A percentile compares a stretch with the other conserved stretches of the same genome.
Evolutionary conservation across 2,329 filamentous ascomycete genomes (phyloP).

Genomic region (Sarocladium strictum): DNA sequence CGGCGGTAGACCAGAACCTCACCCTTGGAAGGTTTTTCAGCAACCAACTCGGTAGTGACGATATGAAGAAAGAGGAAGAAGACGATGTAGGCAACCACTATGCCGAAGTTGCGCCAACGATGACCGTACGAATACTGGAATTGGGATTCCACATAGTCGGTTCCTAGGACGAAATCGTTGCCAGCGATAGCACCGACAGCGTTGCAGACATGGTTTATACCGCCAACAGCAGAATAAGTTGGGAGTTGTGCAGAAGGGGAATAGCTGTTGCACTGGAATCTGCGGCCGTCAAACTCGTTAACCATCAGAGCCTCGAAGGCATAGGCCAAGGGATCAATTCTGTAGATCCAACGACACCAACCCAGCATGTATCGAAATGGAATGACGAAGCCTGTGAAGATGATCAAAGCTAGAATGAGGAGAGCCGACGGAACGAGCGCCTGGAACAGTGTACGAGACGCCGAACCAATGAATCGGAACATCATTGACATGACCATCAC

Average conservation of each 20-base stretch:
- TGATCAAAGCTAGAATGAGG: slow-evolving; percentile 60
- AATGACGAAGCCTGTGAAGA: slow-evolving; percentile 65
- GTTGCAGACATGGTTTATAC: slow-evolving; percentile 48
- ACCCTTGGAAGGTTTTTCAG: slow-evolving; percentile 65
- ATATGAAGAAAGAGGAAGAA: slow-evolving; percentile 59
- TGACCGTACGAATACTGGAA: slow-evolving; percentile 54
- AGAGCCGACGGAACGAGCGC: slow-evolving; percentile 56
- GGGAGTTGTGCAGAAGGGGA: slow-evolving; percentile 31
- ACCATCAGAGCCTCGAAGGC: slow-evolving; percentile 75
- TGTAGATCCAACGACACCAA: slow-evolving; percentile 82
- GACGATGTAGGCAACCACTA: slow-evolving; percentile 57
- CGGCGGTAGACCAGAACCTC: slow-evolving; percentile 71
- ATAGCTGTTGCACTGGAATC: slow-evolving; percentile 47
- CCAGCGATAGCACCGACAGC: slow-evolving; percentile 54
- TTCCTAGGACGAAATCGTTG: slow-evolving; percentile 45
- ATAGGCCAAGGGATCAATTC: slow-evolving; percentile 73
- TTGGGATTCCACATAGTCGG: slow-evolving; percentile 46
- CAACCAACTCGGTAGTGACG: slow-evolving; percentile 58
- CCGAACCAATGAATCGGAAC: slow-evolving; percentile 74
- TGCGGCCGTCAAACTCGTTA: slow-evolving; percentile 69
- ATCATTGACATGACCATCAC: slow-evolving; percentile 80
- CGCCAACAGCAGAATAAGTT: slow-evolving; percentile 20
- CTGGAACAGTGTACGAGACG: slow-evolving; percentile 64
- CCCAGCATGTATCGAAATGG: slow-evolving; percentile 64
- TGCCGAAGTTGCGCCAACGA: slow-evolving; percentile 67